These are phyloP conservation scores for Ganoderma meredithae DNA, from an alignment of 1,284 basidiomycete genomes.

Conservation along the genomic window DNA sequence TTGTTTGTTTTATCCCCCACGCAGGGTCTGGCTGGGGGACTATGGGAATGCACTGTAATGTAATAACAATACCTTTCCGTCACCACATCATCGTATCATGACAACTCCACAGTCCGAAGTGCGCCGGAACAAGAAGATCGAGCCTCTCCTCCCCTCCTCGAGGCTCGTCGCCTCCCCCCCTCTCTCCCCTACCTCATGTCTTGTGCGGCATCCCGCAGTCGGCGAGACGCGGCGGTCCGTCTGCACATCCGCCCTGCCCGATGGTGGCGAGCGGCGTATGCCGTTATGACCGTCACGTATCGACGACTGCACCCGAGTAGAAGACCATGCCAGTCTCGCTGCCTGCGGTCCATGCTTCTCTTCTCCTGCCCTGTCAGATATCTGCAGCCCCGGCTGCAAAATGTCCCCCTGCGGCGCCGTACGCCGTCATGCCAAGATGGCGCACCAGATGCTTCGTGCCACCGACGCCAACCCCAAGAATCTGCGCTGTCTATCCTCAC, in stretches of 20 bases:
- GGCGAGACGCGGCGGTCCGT: not conserved
- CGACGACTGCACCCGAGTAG: conserved; percentile 14
- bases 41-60: conserved; percentile 25
- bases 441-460: conserved; percentile 1
- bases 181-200: not conserved
- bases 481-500: too few species aligned
- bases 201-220: conserved; percentile 3
- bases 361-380: not conserved
- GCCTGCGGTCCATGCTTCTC: not conserved
- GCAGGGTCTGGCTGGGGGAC: conserved; percentile 1
- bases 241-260: not conserved
- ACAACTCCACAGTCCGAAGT: conserved; percentile 14
- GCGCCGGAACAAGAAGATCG: not conserved
- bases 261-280: conserved; percentile 8
- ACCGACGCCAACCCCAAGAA: not conserved
- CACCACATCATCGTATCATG: conserved; percentile 23
- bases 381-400: not conserved
- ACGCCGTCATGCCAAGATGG: not conserved
- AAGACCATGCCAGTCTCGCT: conserved; percentile 2
- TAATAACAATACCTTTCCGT: conserved; percentile 26
- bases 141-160: conserved; percentile 6
- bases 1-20: not conserved
- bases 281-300: conserved; percentile 10
- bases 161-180: not conserved
- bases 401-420: not conserved